These are phyloP conservation scores for Apodospora peruviana DNA, from an alignment of 495 filamentous ascomycete species.

Conservation along the genomic window DNA sequence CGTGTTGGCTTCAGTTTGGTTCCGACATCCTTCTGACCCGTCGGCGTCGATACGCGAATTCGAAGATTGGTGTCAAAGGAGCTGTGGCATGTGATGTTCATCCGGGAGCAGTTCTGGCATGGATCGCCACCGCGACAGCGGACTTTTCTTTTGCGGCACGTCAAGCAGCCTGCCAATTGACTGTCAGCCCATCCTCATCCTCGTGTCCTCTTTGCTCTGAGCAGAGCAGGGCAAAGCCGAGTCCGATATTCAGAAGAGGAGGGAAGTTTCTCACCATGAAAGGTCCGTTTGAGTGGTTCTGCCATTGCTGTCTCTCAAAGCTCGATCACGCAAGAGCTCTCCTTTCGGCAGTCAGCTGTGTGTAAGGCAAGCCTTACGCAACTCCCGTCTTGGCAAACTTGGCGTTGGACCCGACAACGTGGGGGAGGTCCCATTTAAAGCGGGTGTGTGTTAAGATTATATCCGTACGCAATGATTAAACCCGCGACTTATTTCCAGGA, in stretches of 20 bases:
- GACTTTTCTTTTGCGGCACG: conserved; percentile 33
- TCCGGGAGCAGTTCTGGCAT: conserved; percentile 28
- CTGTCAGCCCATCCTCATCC: neutral
- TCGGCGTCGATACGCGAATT: conserved; percentile 22
- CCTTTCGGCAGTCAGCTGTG: neutral
- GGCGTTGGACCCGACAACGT: neutral
- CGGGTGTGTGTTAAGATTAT: neutral
- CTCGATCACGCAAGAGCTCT: neutral
- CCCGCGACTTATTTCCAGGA: neutral
- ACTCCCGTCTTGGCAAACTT: neutral
- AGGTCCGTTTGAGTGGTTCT: conserved; percentile 26
- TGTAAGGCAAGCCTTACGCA: neutral
- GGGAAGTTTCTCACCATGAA: conserved; percentile 19
- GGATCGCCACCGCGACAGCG: conserved; percentile 28
- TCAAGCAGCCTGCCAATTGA: conserved; percentile 24
- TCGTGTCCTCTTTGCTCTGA: neutral
- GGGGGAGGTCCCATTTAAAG: conserved; percentile 2
- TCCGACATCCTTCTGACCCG: conserved; percentile 20
- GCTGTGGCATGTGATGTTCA: conserved; percentile 29
- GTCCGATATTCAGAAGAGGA: neutral
- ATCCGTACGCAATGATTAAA: no score
- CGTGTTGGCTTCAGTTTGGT: conserved; percentile 8
- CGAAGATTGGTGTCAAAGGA: conserved; percentile 33
- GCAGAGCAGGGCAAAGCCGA: neutral
- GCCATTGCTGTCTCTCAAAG: conserved; percentile 8